These are phyloP conservation scores for Brassica juncea DNA, from an alignment of 345 rosid genomes.

Conservation along the genomic window DNA sequence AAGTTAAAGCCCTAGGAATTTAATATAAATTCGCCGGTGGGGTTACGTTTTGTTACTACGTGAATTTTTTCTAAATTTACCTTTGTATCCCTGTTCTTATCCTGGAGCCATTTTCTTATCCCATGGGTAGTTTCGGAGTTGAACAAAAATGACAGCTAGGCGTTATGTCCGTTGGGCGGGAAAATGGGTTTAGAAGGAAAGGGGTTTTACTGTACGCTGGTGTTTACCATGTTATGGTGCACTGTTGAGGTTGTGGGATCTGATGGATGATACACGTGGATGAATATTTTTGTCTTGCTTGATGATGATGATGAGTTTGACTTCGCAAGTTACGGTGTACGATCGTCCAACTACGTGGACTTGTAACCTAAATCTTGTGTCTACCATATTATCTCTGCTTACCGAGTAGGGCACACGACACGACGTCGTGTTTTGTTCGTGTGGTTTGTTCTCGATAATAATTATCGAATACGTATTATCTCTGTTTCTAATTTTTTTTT, in stretches of 20 bases:
- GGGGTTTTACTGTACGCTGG: neutral
- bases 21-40: slow-evolving; percentile 43
- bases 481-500: too few species aligned
- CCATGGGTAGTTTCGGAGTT: slow-evolving; percentile 31
- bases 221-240: slow-evolving; percentile 16
- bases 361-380: slow-evolving; percentile 35
- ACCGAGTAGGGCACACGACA: neutral
- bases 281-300: neutral
- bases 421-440: neutral
- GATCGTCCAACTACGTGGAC: slow-evolving; percentile 30
- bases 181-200: slow-evolving; percentile 17
- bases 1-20: slow-evolving; percentile 23
- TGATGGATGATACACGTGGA: slow-evolving; percentile 28
- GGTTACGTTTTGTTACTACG: slow-evolving; percentile 40
- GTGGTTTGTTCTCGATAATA: neutral
- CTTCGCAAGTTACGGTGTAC: slow-evolving; percentile 21
- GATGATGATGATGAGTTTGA: slow-evolving; percentile 15
- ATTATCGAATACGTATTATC: neutral
- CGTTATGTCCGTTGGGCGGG: slow-evolving; percentile 38
- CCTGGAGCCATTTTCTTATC: neutral
- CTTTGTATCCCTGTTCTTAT: slow-evolving; percentile 27
- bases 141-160: slow-evolving; percentile 37
- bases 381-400: slow-evolving; percentile 17
- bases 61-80: neutral
- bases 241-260: slow-evolving; percentile 6